Base-by-base conservation (phyloP, 78 protist genomes). In the Dictyostelium intermedium region DNA sequence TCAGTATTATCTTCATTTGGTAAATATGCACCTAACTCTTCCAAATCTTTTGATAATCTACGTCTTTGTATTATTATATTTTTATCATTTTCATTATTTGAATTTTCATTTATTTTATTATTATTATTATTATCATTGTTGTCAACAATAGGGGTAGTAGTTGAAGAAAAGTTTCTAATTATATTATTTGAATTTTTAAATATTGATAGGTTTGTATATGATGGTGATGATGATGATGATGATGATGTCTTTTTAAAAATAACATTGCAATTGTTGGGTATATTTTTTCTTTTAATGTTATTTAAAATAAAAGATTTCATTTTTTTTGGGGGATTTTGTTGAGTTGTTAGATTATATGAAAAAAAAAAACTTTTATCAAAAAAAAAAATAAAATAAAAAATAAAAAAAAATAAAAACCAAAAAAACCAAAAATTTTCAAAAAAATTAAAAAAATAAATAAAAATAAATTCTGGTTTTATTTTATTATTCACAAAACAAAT, bases 21-120 rank as follows among this genome's bases (percentile, higher is more conserved):
- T 77, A 77, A 77, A 77, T 77, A 77, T 77, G 47, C 83, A 77
- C 83, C 83, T 13, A 77, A 43, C 10, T 20, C 13, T 39, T 39
- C 60, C 23, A 77, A 77, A 20, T 77, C 83, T 77, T 77, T 77
- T 20, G 83, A 77, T 41, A 77, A 8, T 73, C 5, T 30, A 18
- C 27, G 1, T 32, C 53, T 27, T 73, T 16, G 80, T 73, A 73
- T 35, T 18, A 35, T 18, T 56, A 56, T 14, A 56, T 56, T 56
- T 18, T 30, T n/a, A 73, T 73, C 80, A 35, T 32, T 73, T 13
- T n/a, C 35, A 0, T n/a, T 61, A 66, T 63, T 63, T 25, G 27
- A 25, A 63, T 27, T 66, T 27, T 66, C 35, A 27, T 66, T 66
- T 8, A 27, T 66, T 27, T 63, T 10, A 25, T 25, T 63, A 25